phyloP scores from a whole-genome alignment of 2,329 filamentous ascomycete species.

The Bipolaris sorokiniana region DNA sequence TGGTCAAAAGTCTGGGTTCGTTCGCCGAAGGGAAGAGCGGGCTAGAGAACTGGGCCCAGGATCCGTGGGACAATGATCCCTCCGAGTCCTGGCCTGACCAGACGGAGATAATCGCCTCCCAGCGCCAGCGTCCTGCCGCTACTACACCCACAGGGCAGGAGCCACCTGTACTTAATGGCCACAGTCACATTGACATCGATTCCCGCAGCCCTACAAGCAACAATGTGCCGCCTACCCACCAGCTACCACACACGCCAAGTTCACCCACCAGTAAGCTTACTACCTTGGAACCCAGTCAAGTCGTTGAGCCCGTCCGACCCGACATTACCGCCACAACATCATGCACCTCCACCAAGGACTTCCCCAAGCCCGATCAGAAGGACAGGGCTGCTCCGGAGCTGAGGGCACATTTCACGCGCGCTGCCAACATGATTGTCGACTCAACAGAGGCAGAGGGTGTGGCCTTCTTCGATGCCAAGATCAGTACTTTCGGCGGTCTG shows the following conservation, averaged over 20 bases:
- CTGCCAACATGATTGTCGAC: slow-evolving; percentile 49
- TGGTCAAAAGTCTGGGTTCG: slow-evolving; percentile 53
- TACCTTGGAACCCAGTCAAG: slow-evolving; percentile 34
- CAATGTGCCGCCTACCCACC: slow-evolving; percentile 15
- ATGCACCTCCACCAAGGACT: slow-evolving; percentile 25
- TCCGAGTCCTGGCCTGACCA: slow-evolving; percentile 12
- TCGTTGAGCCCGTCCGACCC: slow-evolving; percentile 21
- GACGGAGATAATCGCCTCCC: slow-evolving; percentile 22
- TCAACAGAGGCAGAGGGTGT: slow-evolving; percentile 47
- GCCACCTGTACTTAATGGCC: slow-evolving; percentile 23
- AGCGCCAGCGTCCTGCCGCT: slow-evolving; percentile 29
- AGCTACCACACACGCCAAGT: slow-evolving; percentile 28
- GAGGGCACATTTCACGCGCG: slow-evolving; percentile 42
- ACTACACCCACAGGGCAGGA: slow-evolving; percentile 14
- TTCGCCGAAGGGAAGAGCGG: slow-evolving; percentile 47
- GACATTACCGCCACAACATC: slow-evolving; percentile 32
- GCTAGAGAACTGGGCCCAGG: slow-evolving; percentile 43
- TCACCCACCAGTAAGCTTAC: slow-evolving; percentile 29
- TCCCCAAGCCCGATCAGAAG: slow-evolving; percentile 26
- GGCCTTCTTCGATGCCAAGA: slow-evolving; percentile 49
- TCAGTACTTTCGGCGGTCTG: slow-evolving; percentile 47
- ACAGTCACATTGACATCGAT: slow-evolving; percentile 31
- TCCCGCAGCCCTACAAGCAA: slow-evolving; percentile 23
- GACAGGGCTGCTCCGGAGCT: slow-evolving; percentile 41
- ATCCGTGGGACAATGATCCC: slow-evolving; percentile 37